Conservation (phyloP, 495 filamentous ascomycete genomes). For the Beverwykella pulmonaria region DNA sequence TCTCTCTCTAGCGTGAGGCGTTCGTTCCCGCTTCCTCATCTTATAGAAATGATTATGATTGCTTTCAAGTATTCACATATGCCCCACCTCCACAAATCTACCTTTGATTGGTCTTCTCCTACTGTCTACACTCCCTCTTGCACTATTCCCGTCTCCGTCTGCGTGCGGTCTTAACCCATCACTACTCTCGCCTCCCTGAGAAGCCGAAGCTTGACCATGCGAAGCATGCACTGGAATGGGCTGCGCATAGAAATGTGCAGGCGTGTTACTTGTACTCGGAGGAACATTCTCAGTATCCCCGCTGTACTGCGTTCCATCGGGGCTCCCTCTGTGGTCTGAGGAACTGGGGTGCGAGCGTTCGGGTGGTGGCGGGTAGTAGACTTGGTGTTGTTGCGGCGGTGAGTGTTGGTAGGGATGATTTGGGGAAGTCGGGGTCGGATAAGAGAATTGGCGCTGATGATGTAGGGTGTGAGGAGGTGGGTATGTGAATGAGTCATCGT, state of each 20-base stretch:
- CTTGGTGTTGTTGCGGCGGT: conserved; percentile 18
- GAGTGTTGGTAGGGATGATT: conserved; percentile 1
- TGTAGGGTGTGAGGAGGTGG: background rate
- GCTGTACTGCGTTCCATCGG: conserved; percentile 30
- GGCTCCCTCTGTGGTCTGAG: conserved; percentile 11
- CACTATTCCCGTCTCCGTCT: conserved; percentile 6
- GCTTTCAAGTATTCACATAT: conserved; percentile 24
- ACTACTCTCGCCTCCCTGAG: background rate
- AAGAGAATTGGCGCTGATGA: conserved; percentile 20
- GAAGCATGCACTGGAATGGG: conserved; percentile 1
- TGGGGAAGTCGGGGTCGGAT: conserved; percentile 22
- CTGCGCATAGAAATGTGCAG: conserved; percentile 39
- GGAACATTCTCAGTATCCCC: conserved; percentile 7
- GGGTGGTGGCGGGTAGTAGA: conserved; percentile 32
- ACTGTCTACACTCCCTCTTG: conserved; percentile 17
- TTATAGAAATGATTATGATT: too few species aligned
- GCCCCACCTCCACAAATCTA: conserved; percentile 36
- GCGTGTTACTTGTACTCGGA: conserved; percentile 30
- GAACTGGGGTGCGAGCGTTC: conserved; percentile 18
- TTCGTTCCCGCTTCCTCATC: background rate
- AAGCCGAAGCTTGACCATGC: background rate
- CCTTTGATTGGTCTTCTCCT: conserved; percentile 24
- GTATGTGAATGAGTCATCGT: conserved; percentile 9
- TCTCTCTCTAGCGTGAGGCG: too few species aligned
- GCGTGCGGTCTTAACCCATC: background rate